Base-by-base conservation (phyloP, 192 early-diverging fungal species). In the Coemansia sp. region DNA sequence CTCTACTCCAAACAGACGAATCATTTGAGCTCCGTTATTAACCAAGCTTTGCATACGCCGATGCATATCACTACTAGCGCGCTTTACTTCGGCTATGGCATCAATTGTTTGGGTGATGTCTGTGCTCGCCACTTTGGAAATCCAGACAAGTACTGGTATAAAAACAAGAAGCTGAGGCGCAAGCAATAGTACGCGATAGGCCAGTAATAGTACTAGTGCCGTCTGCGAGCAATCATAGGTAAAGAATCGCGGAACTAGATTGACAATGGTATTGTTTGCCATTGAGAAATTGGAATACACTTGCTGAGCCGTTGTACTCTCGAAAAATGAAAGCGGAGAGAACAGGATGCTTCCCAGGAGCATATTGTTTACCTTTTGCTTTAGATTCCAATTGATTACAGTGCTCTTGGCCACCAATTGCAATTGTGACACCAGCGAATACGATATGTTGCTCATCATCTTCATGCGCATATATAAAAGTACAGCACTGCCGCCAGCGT, bases 1-100 rank as follows among this genome's bases (percentile, higher is more conserved):
- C 33, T 85, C 83, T 4, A 67, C 82, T 39, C 72, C 65, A 64
- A 87, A 88, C 0, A 91, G 81, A 29, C 92, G 88, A 63, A 95
- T 87, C 40, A 85, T 85, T 10, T 87, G 81, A 31, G 51, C 51
- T 10, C 51, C 51, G 10, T 54, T 54, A 27, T 16, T 54, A 16
- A 29, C 51, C 51, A 54, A 16, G 24, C 51, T 54, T 31, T 54
- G 51, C 51, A 54, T 11, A 31, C 29, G 51, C 51, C n/a, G 27
- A 31, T 54, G 16, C 27, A 31, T 33, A 11, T 14, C 2, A 11
- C 13, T 27, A 16, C 51, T 54, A 31, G 27, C 3, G 51, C 21
- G 27, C 51, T 54, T 54, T 10, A 54, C 29, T 54, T 54, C 29
- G 9, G 51, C 51, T 31, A 54, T 54, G 21, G 51, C 51, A 33